Evolutionary conservation across 495 filamentous ascomycete genomes (phyloP), one percentile per base, ranked within the genome.

Genomic region (Immersiella caudata): DNA sequence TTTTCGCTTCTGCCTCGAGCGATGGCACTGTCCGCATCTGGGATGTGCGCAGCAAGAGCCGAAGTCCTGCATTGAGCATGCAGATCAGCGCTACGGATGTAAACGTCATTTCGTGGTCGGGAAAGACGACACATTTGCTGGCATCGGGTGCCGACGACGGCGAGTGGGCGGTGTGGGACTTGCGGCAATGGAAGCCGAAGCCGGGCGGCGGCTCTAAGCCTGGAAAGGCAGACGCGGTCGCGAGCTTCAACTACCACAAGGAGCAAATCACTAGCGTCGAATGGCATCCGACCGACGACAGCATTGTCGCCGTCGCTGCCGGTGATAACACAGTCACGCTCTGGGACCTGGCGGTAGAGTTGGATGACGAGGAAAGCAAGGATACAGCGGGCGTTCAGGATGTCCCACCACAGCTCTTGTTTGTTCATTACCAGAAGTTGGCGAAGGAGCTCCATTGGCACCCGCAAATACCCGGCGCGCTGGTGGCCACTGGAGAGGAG

Each of bases 381-480:
- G 91, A 94, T 68, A 93, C 93, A 5, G 94, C 88, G 3, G 94
- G 90, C 26, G 88, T 94, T 51, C 86, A 89, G 63, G 95, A 95
- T 67, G 93, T 99, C 69, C 95, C 95, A 62, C 93, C 95, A 35
- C 95, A 98, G 75, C 78, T 99, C 71, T 80, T 99, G 68, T 99
- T 99, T 81, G 92, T 97, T 71, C 95, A 99, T 80, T 97, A 96
- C 74, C 93, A 94, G 82, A 92, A 95, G 70, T 85, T 88, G 70
- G 92, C 93, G 61, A 98, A 97, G 85, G 95, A 99, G 78, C 79
- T 90, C 59, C 95, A 98, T 79, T 99, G 95, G 93, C 95, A 99
- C 78, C 90, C 90, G 22, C 95, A 99, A 80, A 97, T 97, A 75
- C 93, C 93, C 0, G 95, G 95, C n/a, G 86, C 86, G 22, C 80